These are phyloP conservation scores for Stachybotrys chartarum DNA, from an alignment of 2,329 filamentous ascomycete species.

Conservation along the genomic window DNA sequence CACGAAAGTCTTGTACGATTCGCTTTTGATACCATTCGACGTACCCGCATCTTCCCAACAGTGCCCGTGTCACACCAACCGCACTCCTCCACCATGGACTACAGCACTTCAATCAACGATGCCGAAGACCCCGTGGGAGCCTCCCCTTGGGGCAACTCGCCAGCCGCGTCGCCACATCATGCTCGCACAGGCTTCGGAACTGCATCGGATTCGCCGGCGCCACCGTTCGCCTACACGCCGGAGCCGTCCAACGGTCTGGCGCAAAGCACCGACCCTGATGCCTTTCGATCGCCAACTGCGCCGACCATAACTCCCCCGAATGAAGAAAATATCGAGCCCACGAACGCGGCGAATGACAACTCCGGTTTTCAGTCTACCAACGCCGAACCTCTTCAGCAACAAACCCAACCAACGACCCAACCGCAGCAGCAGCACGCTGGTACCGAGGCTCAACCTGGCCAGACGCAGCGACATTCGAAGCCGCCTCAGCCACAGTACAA, in stretches of 20 bases:
- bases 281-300: conserved; percentile 40
- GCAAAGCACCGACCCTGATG: conserved; percentile 28
- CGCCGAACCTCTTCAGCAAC: conserved; percentile 5
- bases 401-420: conserved; percentile 17
- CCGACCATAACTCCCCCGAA: conserved; percentile 38
- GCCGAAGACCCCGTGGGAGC: conserved; percentile 43
- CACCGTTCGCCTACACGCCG: conserved; percentile 37
- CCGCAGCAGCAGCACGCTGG: conserved; percentile 12
- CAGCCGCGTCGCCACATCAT: conserved; percentile 41
- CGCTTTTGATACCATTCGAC: neutral
- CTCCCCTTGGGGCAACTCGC: conserved; percentile 51
- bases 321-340: conserved; percentile 15
- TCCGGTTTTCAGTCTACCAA: conserved; percentile 7
- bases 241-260: conserved; percentile 36
- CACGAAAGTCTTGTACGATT: neutral
- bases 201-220: conserved; percentile 30
- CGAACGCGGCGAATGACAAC: conserved; percentile 4
- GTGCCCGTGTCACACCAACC: conserved; percentile 9
- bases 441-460: conserved; percentile 15
- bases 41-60: neutral
- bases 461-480: conserved; percentile 46
- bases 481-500: conserved; percentile 65
- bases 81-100: conserved; percentile 39
- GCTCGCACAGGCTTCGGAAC: conserved; percentile 35
- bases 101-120: conserved; percentile 48